Base-by-base conservation (phyloP, 2,329 filamentous ascomycete genomes). In the Aaosphaeria pasadenensis region DNA sequence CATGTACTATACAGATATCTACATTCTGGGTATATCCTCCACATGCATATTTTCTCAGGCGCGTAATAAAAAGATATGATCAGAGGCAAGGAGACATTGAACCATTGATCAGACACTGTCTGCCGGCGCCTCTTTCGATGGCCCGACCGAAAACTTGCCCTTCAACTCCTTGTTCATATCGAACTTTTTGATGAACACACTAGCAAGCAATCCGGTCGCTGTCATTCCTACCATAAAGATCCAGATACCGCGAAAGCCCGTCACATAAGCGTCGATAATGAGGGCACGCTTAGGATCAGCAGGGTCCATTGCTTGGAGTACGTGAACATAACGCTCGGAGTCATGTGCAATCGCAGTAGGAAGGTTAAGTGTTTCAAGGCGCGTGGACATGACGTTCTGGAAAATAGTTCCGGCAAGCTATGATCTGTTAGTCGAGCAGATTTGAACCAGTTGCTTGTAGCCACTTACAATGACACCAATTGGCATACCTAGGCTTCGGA, bases 401-500 rank as follows among this genome's bases (percentile, higher is more conserved):
- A 78, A 71, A 6, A 76, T 53, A 1, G 70, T 62, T 30, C 63
- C 62, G 9, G 54, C 49, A 11, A 63, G 7, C 40, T 45, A 28
- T 13, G 42, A 7, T 6, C 36, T 17, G 11, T 17, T 42, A 30
- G 39, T 13, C n/a, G 24, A 5, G 7, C 2, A 24, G 17, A 24
- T 24, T 24, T 43, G 35, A 11, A 6, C 11, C 11, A 24, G 30
- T 11, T 4, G 6, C 31, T 13, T 28, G 17, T 38, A 35, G 7
- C 11, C n/a, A 39, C 45, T n/a, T n/a, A 48, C 50, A 31, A 72
- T 71, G 5, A 78, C 65, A 7, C 75, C 75, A 28, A 74, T 49
- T 7, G 70, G 69, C 74, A 75, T 74, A 1, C 76, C 75, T 47
- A 76, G 64, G 5, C 66, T 70, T 24, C 65, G 66, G 9, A 70